These are phyloP conservation scores for Austroboletus niveus DNA, from an alignment of 1,284 basidiomycete genomes.

Conservation along the genomic window DNA sequence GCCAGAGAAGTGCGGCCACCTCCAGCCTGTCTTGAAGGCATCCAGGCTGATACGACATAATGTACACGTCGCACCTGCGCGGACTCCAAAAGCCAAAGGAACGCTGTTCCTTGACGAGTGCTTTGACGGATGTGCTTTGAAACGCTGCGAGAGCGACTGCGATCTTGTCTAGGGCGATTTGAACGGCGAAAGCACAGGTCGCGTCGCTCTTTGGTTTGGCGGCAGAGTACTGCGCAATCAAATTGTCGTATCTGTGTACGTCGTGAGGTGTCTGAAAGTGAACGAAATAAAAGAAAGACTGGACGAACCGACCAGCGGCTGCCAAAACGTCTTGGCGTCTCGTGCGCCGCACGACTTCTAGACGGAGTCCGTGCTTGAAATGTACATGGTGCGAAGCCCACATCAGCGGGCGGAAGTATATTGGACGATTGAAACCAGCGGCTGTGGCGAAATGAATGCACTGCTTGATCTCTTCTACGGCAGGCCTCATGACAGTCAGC, in stretches of 20 bases:
- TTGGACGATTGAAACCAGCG: conserved; percentile 60
- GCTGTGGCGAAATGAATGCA: conserved; percentile 61
- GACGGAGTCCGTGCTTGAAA: conserved; percentile 73
- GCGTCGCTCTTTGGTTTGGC: conserved; percentile 52
- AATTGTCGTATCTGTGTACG: conserved; percentile 64
- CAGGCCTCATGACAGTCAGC: conserved; percentile 43
- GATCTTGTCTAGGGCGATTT: conserved; percentile 81
- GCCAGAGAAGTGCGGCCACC: conserved; percentile 76
- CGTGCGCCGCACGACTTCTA: conserved; percentile 69
- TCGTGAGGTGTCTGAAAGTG: not conserved
- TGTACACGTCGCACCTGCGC: conserved; percentile 80
- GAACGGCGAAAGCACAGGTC: conserved; percentile 70
- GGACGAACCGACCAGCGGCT: conserved; percentile 69
- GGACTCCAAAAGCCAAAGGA: conserved; percentile 89
- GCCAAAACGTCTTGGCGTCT: conserved; percentile 75
- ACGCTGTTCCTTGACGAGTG: conserved; percentile 71
- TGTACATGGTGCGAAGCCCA: conserved; percentile 57
- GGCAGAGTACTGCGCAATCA: conserved; percentile 63
- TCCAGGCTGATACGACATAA: conserved; percentile 77
- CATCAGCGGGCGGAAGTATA: conserved; percentile 75
- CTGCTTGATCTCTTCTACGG: conserved; percentile 61
- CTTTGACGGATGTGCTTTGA: conserved; percentile 68
- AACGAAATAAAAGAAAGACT: not conserved
- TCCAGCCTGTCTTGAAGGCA: conserved; percentile 77
- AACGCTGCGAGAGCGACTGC: conserved; percentile 68